These are phyloP conservation scores for Tulasnella sp. DNA, from an alignment of 768 basidiomycete species.

Conservation along the genomic window DNA sequence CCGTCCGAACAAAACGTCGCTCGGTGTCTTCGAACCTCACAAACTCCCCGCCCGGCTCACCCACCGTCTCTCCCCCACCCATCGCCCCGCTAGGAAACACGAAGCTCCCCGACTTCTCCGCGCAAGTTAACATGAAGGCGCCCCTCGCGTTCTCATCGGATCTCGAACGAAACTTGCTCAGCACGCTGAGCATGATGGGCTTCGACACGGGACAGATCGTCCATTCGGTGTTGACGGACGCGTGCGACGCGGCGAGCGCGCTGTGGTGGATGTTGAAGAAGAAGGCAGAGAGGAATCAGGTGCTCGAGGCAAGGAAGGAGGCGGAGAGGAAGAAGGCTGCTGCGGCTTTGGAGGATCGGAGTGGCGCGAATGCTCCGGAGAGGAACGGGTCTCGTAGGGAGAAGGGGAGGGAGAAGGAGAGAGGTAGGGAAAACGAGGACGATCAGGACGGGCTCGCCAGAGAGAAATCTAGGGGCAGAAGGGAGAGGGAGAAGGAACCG, in stretches of 20 bases:
- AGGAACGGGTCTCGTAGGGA: slow-evolving; percentile 16
- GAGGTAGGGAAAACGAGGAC: slow-evolving; percentile 18
- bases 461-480: not conserved
- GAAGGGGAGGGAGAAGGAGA: slow-evolving; percentile 25
- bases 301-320: slow-evolving; percentile 15
- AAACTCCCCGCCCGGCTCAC: slow-evolving; percentile 18
- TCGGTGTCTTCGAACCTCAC: slow-evolving; percentile 77
- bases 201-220: slow-evolving; percentile 91
- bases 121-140: slow-evolving; percentile 34
- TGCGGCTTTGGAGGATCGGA: not conserved
- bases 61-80: slow-evolving; percentile 9
- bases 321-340: slow-evolving; percentile 9
- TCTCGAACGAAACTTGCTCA: slow-evolving; percentile 68
- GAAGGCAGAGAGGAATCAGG: slow-evolving; percentile 55
- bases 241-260: slow-evolving; percentile 84
- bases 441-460: not conserved
- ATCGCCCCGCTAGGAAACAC: slow-evolving; percentile 18
- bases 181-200: slow-evolving; percentile 59
- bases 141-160: slow-evolving; percentile 82
- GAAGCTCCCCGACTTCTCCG: slow-evolving; percentile 25
- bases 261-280: slow-evolving; percentile 94
- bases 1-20: slow-evolving; percentile 88
- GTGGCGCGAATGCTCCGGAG: not conserved
- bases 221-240: slow-evolving; percentile 85
- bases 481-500: not conserved